Conservation (phyloP, 2,329 filamentous ascomycete species). For the Arthroderma sp. region DNA sequence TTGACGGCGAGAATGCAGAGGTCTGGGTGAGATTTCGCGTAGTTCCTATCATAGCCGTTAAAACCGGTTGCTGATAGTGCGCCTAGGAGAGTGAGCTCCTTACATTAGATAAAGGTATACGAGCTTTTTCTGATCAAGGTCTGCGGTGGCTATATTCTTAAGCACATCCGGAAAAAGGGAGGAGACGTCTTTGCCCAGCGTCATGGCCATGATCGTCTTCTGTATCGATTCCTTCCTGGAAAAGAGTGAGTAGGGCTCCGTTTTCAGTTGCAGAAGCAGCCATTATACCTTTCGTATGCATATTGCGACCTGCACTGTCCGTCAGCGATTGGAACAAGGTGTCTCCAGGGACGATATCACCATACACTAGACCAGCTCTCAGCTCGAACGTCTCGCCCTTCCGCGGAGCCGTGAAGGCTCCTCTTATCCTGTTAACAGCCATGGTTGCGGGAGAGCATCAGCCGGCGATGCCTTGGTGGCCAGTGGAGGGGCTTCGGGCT, state of each 20-base stretch:
- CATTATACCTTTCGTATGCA: slow-evolving; percentile 69
- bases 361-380: slow-evolving; percentile 70
- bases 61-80: slow-evolving; percentile 7
- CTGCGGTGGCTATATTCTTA: slow-evolving; percentile 92
- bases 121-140: slow-evolving; percentile 98
- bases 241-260: slow-evolving; percentile 20
- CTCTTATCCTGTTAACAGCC: slow-evolving; percentile 93
- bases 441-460: slow-evolving; percentile 40
- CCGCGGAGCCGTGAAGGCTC: slow-evolving; percentile 79
- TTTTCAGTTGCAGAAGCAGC: background rate
- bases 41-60: slow-evolving; percentile 56
- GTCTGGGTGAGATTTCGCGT: slow-evolving; percentile 97
- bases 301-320: slow-evolving; percentile 64
- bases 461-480: slow-evolving; percentile 14
- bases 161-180: slow-evolving; percentile 93
- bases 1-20: slow-evolving; percentile 98
- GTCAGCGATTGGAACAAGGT: background rate
- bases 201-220: slow-evolving; percentile 99
- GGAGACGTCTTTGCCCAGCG: slow-evolving; percentile 94
- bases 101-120: slow-evolving; percentile 97
- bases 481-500: slow-evolving; percentile 21
- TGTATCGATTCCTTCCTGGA: slow-evolving; percentile 89
- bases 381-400: slow-evolving; percentile 99
- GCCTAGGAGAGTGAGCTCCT: slow-evolving; percentile 22
- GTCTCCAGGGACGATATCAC: background rate